A percentile compares a stretch with the other conserved stretches of the same genome.
These are phyloP conservation scores for Platismatia glauca DNA, from an alignment of 495 filamentous ascomycete genomes.

Conservation along the genomic window DNA sequence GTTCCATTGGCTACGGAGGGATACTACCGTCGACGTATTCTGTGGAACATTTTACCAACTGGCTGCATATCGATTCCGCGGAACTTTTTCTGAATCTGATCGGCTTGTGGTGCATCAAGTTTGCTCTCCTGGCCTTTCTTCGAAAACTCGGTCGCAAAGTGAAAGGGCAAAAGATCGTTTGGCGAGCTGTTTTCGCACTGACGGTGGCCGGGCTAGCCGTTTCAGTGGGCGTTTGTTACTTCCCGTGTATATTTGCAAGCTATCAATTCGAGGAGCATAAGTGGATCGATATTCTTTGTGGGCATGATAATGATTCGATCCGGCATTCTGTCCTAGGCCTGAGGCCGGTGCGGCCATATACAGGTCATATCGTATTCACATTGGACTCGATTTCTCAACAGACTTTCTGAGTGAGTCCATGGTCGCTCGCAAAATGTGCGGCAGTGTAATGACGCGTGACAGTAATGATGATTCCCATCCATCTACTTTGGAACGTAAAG, in stretches of 20 bases:
- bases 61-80: background rate
- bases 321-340: too few relatives aligned
- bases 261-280: slow-evolving; percentile 20
- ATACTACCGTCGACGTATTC: background rate
- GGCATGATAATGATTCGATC: too few relatives aligned
- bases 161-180: slow-evolving; percentile 21
- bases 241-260: slow-evolving; percentile 23
- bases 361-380: slow-evolving; percentile 18
- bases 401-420: slow-evolving; percentile 23
- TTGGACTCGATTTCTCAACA: slow-evolving; percentile 22
- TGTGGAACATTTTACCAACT: background rate
- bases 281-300: background rate
- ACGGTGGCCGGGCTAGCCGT: slow-evolving; percentile 18
- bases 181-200: slow-evolving; percentile 18
- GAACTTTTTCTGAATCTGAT: background rate
- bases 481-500: slow-evolving; percentile 20
- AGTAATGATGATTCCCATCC: slow-evolving; percentile 6
- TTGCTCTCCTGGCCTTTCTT: slow-evolving; percentile 23
- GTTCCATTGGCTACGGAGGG: too few relatives aligned
- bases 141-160: slow-evolving; percentile 22
- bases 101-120: slow-evolving; percentile 23
- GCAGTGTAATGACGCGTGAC: too few relatives aligned
- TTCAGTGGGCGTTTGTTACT: slow-evolving; percentile 22
- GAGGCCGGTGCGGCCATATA: slow-evolving; percentile 11
- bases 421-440: too few relatives aligned